Conservation (phyloP, 148 eudicot species). For the Vaccinium darrowii region DNA sequence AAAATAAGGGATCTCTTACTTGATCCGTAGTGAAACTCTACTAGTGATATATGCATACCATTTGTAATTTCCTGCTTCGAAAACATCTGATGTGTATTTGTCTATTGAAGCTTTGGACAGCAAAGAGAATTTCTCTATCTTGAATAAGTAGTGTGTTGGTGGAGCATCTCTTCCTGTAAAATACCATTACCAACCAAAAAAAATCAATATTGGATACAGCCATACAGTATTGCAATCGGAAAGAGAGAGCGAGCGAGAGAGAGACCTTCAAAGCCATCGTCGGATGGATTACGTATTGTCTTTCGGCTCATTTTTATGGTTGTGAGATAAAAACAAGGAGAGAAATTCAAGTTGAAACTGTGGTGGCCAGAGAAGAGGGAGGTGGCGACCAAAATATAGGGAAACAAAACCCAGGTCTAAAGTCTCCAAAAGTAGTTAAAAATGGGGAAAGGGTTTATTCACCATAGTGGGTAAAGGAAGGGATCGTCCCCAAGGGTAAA, state of each 20-base stretch:
- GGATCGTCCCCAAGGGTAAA: not conserved
- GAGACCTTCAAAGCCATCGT: not conserved
- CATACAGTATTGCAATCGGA: not conserved
- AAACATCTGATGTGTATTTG: conserved; percentile 26
- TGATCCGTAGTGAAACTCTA: not conserved
- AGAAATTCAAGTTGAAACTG: not conserved
- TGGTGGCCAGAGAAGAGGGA: not conserved
- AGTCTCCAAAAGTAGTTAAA: not conserved
- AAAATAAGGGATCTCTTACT: not conserved
- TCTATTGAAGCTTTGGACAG: conserved; percentile 20
- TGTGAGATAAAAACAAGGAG: not conserved
- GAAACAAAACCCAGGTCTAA: not conserved
- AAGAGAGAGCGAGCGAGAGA: not conserved
- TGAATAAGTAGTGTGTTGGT: conserved; percentile 21
- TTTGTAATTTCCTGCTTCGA: conserved; percentile 27
- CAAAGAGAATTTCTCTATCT: conserved; percentile 9
- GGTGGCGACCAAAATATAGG: not conserved
- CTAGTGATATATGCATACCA: conserved; percentile 12
- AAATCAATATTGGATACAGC: not conserved
- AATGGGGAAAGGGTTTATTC: not conserved
- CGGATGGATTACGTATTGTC: not conserved
- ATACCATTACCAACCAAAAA: not conserved
- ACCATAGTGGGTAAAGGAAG: not conserved
- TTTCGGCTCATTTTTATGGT: not conserved
- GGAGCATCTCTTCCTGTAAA: conserved; percentile 21